phyloP scores from a whole-genome alignment of 2,329 filamentous ascomycete species.

The Ascochyta viciae-villosae region DNA sequence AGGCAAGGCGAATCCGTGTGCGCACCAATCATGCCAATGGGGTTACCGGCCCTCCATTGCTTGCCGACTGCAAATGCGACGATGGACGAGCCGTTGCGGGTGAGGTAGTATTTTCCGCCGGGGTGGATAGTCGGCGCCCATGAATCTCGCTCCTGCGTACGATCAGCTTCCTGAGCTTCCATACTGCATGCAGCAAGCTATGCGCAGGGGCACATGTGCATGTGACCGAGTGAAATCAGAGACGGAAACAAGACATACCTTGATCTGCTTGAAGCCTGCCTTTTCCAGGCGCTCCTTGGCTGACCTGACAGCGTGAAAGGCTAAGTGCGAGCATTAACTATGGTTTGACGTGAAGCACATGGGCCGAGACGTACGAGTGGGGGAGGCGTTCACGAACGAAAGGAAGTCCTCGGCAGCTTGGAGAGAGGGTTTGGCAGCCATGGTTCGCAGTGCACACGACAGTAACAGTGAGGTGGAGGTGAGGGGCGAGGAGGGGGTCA shows the following conservation, averaged over 20 bases:
- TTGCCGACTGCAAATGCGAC: constrained; percentile 90
- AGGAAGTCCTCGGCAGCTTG: constrained; percentile 78
- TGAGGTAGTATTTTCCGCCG: constrained; percentile 95
- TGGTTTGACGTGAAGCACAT: not conserved
- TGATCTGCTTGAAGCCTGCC: constrained; percentile 87
- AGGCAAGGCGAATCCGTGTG: constrained; percentile 95
- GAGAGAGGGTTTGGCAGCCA: constrained; percentile 51
- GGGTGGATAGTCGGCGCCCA: constrained; percentile 82
- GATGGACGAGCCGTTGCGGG: constrained; percentile 89
- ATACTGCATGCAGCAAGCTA: not conserved
- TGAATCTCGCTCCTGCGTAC: constrained; percentile 77
- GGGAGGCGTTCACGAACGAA: constrained; percentile 92
- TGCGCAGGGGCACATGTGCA: not conserved
- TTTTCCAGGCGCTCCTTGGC: constrained; percentile 77
- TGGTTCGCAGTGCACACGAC: constrained; percentile 33
- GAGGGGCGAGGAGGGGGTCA: constrained; percentile 16
- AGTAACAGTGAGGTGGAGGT: constrained; percentile 16
- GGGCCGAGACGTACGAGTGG: constrained; percentile 73
- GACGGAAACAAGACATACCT: constrained; percentile 52
- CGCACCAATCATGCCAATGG: constrained; percentile 89
- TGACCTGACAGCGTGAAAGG: constrained; percentile 90
- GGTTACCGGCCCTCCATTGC: constrained; percentile 90
- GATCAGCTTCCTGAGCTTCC: not conserved
- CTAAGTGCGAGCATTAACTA: constrained; percentile 56
- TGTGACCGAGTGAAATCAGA: not conserved